Base-by-base conservation (phyloP, 2,329 filamentous ascomycete species). In the Trichoderma guizhouense region DNA sequence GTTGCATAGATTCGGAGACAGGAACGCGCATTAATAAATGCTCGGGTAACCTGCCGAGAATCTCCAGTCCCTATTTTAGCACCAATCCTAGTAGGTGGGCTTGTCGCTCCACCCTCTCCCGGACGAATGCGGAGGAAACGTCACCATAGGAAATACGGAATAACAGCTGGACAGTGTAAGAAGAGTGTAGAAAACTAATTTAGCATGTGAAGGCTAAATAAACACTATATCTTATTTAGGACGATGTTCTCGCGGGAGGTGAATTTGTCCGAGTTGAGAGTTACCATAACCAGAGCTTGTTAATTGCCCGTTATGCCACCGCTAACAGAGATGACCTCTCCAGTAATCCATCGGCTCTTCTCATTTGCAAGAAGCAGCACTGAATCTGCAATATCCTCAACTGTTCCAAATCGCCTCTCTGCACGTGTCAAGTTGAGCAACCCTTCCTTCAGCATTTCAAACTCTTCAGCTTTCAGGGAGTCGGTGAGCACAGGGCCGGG, bases 401-500 rank as follows among this genome's bases (percentile, higher is more conserved):
- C 73, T 1, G 75, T 78, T 2, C 81, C 81, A 6, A 78, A 58
- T 18, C 73, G 26, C 78, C 77, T 76, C 21, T 77, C 81, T 7
- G 78, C 77, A 65, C 79, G 77, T 1, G 79, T 79, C 71, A 77
- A 72, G 1, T 72, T 73, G 9, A 78, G 57, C 24, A 80, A 57
- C 3, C 66, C 63, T 7, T 69, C 71, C 43, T 74, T 74, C 15
- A 74, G 9, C 18, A 34, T 21, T 26, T 70, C 67, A 21, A 70
- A 36, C 28, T 63, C 58, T 71, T 34, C 39, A 9, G 18, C 74
- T 64, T 8, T 79, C 43, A 47, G 73, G 0, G 72, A 72, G 55
- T 83, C 81, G 14, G 83, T 83, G 5, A 63, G 58, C 9, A 80
- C 78, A 9, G 80, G 79, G 0, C 83, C 83, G 0, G 82, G 83